phyloP scores from a whole-genome alignment of 371 early-diverging fungal genomes.

The Mortierella polycephala region DNA sequence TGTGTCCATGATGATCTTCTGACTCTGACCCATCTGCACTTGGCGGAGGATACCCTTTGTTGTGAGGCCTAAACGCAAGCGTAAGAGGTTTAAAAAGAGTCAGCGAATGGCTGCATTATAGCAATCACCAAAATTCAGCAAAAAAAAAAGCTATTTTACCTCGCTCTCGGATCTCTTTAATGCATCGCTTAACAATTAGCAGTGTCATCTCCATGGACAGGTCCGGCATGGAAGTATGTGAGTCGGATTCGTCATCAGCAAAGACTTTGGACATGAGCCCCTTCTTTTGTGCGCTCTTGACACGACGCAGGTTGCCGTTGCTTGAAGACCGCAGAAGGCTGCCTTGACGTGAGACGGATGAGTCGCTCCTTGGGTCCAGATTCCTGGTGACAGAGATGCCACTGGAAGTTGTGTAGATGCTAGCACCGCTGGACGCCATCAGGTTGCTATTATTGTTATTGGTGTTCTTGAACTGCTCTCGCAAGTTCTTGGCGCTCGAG shows the following conservation, averaged over 20 bases:
- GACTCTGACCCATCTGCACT: slow-evolving; percentile 39
- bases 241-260: slow-evolving; percentile 16
- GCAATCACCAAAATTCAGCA: neutral
- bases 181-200: slow-evolving; percentile 44
- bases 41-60: slow-evolving; percentile 52
- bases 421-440: slow-evolving; percentile 18
- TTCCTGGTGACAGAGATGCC: slow-evolving; percentile 19
- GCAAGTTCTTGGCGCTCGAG: slow-evolving; percentile 46
- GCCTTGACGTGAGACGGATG: slow-evolving; percentile 27
- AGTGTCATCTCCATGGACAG: slow-evolving; percentile 52
- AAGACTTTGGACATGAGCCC: slow-evolving; percentile 41
- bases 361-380: slow-evolving; percentile 13
- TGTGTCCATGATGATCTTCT: slow-evolving; percentile 29
- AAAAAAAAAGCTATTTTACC: slow-evolving; percentile 14
- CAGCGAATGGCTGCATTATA: neutral
- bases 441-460: neutral
- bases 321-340: slow-evolving; percentile 36
- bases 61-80: slow-evolving; percentile 28
- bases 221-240: slow-evolving; percentile 17
- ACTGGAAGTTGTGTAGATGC: slow-evolving; percentile 16
- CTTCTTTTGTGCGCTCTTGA: slow-evolving; percentile 42
- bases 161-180: slow-evolving; percentile 54
- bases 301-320: slow-evolving; percentile 26
- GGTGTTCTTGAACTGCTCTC: slow-evolving; percentile 31
- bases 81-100: neutral